A percentile compares a stretch with the other conserved stretches of the same genome.
These are phyloP conservation scores for Talaromyces liani DNA, from an alignment of 495 filamentous ascomycete species.

Conservation along the genomic window DNA sequence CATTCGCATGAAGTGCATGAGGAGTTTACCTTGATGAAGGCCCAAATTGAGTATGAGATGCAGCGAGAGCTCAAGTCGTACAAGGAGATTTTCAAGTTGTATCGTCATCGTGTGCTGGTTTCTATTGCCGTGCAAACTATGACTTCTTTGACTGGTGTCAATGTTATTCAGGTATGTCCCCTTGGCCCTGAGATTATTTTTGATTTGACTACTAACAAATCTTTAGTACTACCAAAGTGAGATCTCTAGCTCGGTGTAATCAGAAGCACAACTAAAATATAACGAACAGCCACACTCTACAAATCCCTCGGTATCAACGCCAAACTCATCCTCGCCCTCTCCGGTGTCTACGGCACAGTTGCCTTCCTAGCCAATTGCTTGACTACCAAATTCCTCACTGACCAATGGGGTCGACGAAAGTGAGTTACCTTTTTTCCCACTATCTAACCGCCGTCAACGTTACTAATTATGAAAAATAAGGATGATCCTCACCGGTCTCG, in stretches of 20 bases:
- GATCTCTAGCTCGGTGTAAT: slow-evolving; percentile 1
- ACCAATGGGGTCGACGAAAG: slow-evolving; percentile 56
- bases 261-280: neutral
- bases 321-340: slow-evolving; percentile 44
- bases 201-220: neutral
- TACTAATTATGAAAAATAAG: slow-evolving; percentile 18
- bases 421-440: slow-evolving; percentile 14
- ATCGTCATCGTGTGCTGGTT: slow-evolving; percentile 43
- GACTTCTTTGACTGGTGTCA: slow-evolving; percentile 50
- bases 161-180: slow-evolving; percentile 41
- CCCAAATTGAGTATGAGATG: slow-evolving; percentile 56
- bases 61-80: slow-evolving; percentile 46
- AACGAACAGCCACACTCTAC: slow-evolving; percentile 38
- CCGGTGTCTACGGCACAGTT: slow-evolving; percentile 48
- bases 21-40: slow-evolving; percentile 48
- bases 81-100: slow-evolving; percentile 44
- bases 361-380: slow-evolving; percentile 46
- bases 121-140: slow-evolving; percentile 53
- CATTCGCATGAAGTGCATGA: slow-evolving; percentile 38
- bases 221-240: slow-evolving; percentile 47
- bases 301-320: slow-evolving; percentile 47
- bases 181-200: neutral
- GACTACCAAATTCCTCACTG: slow-evolving; percentile 46
- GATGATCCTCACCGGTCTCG: slow-evolving; percentile 46
- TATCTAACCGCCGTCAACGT: neutral